These are phyloP conservation scores for Fusarium verrucosum DNA, from an alignment of 2,329 filamentous ascomycete species.

Conservation along the genomic window DNA sequence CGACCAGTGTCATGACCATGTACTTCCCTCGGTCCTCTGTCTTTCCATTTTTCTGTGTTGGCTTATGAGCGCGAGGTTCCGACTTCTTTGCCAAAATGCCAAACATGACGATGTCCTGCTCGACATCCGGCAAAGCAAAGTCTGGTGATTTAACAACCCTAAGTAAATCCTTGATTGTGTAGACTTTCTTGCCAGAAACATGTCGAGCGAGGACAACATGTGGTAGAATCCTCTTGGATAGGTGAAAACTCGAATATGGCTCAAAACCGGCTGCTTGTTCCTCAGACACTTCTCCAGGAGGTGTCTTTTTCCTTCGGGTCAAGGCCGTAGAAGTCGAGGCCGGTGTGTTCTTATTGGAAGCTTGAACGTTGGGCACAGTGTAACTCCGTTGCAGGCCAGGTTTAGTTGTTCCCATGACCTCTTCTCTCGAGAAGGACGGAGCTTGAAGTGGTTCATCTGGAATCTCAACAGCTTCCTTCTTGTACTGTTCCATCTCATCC, in stretches of 20 bases:
- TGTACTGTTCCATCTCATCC: conserved; percentile 68
- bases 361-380: conserved; percentile 50
- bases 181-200: conserved; percentile 78
- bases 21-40: conserved; percentile 78
- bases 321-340: conserved; percentile 16
- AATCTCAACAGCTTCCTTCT: conserved; percentile 64
- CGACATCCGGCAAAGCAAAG: conserved; percentile 81
- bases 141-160: conserved; percentile 82
- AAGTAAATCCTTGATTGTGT: conserved; percentile 82
- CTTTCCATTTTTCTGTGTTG: conserved; percentile 55
- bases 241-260: conserved; percentile 83
- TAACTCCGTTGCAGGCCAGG: conserved; percentile 55
- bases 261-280: conserved; percentile 70
- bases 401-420: conserved; percentile 59
- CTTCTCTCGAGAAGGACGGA: conserved; percentile 69
- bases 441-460: conserved; percentile 58
- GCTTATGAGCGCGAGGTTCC: conserved; percentile 71
- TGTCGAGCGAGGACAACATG: conserved; percentile 83
- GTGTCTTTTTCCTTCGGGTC: conserved; percentile 27
- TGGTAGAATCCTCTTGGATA: conserved; percentile 83
- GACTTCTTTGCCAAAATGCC: conserved; percentile 91
- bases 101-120: conserved; percentile 89
- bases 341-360: conserved; percentile 32
- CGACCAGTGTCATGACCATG: conserved; percentile 89
- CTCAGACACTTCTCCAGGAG: conserved; percentile 34